These are phyloP conservation scores for Chrysosporium keratinophilum DNA, from an alignment of 2,329 filamentous ascomycete genomes.

Conservation along the genomic window DNA sequence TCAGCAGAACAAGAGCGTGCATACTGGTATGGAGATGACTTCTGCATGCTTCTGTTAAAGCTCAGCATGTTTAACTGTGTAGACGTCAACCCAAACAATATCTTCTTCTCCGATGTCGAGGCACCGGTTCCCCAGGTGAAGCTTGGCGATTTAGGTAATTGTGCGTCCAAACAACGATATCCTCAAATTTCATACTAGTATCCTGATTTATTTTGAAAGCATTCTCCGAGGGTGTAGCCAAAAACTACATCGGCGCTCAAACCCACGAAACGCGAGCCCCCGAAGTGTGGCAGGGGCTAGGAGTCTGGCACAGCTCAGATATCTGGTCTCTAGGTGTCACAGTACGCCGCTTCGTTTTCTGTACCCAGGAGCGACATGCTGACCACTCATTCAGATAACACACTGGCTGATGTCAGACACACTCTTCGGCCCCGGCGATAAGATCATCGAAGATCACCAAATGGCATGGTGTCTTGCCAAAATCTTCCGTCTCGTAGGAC, in stretches of 20 bases:
- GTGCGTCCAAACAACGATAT: neutral
- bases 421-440: slow-evolving; percentile 8
- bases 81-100: slow-evolving; percentile 15
- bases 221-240: slow-evolving; percentile 11
- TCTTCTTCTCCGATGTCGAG: slow-evolving; percentile 14
- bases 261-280: slow-evolving; percentile 14
- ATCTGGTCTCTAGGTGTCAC: slow-evolving; percentile 14
- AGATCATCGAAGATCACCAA: slow-evolving; percentile 9
- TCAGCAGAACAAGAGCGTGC: slow-evolving; percentile 9
- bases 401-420: slow-evolving; percentile 12
- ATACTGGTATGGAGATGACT: slow-evolving; percentile 10
- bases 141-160: slow-evolving; percentile 14
- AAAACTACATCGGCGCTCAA: slow-evolving; percentile 12
- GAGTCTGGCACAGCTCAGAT: slow-evolving; percentile 14
- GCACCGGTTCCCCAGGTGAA: slow-evolving; percentile 10
- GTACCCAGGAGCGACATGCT: neutral
- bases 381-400: neutral
- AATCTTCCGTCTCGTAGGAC: slow-evolving; percentile 13
- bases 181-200: neutral
- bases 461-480: slow-evolving; percentile 14
- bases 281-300: slow-evolving; percentile 13
- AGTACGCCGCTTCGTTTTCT: neutral
- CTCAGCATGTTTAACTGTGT: neutral
- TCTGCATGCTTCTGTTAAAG: neutral
- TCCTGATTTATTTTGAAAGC: neutral